These are phyloP conservation scores for Spinacia oleracea DNA, from an alignment of 179 eudicot species.

Conservation along the genomic window DNA sequence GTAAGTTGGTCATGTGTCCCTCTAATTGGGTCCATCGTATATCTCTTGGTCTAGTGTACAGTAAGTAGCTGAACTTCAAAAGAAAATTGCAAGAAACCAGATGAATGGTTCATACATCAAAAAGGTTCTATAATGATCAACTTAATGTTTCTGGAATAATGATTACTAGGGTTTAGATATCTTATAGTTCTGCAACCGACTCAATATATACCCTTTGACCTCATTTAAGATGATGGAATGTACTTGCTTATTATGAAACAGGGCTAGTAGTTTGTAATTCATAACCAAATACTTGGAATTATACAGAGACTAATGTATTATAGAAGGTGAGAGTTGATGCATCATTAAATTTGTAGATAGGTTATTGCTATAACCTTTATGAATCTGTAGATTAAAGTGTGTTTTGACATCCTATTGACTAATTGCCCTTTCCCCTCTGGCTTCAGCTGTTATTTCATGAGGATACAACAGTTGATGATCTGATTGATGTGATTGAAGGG, in stretches of 20 bases:
- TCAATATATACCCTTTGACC: neutral
- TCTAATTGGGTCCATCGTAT: too few species aligned
- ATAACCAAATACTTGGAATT: neutral
- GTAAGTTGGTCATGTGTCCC: too few species aligned
- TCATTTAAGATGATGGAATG: neutral
- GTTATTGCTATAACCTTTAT: neutral
- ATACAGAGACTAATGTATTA: neutral
- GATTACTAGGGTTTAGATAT: neutral
- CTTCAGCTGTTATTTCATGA: conserved; percentile 89
- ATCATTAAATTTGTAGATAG: neutral
- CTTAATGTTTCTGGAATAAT: neutral
- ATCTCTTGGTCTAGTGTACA: too few species aligned
- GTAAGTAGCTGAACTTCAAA: too few species aligned
- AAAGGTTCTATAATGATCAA: neutral
- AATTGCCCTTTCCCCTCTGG: conserved; percentile 13
- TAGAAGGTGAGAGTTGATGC: neutral
- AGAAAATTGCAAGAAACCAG: neutral
- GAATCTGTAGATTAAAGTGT: neutral
- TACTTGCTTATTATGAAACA: neutral
- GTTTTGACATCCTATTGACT: conserved; percentile 7
- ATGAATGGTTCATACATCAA: neutral
- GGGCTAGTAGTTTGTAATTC: neutral
- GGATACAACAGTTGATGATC: conserved; percentile 99
- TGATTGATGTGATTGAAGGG: conserved; percentile 98
- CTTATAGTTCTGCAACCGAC: neutral